Base-by-base conservation (phyloP, 164 flowering plant species). In the Chimonanthus salicifolius region DNA sequence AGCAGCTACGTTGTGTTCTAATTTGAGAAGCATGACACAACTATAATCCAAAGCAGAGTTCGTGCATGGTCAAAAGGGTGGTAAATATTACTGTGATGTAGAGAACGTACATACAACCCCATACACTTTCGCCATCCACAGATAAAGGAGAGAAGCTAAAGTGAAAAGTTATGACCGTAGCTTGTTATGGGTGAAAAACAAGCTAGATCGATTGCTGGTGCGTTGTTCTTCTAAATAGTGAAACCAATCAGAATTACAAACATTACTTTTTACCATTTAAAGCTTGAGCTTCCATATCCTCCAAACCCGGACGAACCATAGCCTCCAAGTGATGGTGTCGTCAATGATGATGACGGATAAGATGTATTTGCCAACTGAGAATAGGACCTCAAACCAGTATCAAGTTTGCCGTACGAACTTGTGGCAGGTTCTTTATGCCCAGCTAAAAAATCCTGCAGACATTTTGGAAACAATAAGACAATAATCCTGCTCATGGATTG, bases 301-400 rank as follows among this genome's bases (percentile, higher is more conserved):
- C 92, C 92, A 16, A 83, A 46, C 49, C 89, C 86, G 54, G 97
- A 86, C 5, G 90, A 81, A 69, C 90, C 88, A 70, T 87, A 87
- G 21, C 86, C 85, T 33, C 87, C 85, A 75, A 83, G 84, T 2
- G 86, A 49, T 75, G 80, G 92, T 66, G 81, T 20, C 4, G 87
- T 21, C 73, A 82, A 70, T 6, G 89, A 86, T 15, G 91, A 87
- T 8, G 92, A 79, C 8, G 90, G 71, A 78, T 84, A 89, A 1
- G 83, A 62, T 49, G 83, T 62, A 70, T 60, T 71, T 10, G 80
- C 79, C 72, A 84, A 66, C 70, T 85, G 92, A 69, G 92, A 83
- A 73, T 83, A 87, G 3, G 91, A 75, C 81, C 89, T 85, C 68
- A 77, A 78, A 46, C 86, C 87, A 5, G 76, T 46, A 74, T 90